Evolutionary conservation across 352 stramenopile genomes (phyloP).

Genomic region (Blastocystis hominis): DNA sequence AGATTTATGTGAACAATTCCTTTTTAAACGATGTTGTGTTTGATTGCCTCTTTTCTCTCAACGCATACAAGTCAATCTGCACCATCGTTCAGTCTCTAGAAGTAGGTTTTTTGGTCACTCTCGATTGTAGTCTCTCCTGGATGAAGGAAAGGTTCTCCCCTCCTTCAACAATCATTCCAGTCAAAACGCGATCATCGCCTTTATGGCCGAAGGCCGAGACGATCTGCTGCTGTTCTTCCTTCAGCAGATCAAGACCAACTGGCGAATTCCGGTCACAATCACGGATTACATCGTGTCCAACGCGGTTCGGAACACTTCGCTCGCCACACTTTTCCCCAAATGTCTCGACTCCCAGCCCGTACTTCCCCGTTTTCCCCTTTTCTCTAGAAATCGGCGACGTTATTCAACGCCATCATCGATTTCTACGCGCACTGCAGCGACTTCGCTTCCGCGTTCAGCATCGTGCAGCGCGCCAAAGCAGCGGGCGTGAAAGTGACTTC

Average conservation of each 20-base stretch:
- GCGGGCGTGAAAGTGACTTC: slow-evolving; percentile 19
- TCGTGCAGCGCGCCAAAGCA: background rate
- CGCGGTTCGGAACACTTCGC: background rate
- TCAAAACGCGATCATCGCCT: background rate
- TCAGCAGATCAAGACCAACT: slow-evolving; percentile 32
- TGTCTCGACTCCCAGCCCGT: slow-evolving; percentile 46
- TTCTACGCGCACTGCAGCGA: background rate
- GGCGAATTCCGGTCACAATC: slow-evolving; percentile 21
- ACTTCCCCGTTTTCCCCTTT: background rate
- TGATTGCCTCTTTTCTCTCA: slow-evolving; percentile 25
- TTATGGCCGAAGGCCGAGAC: slow-evolving; percentile 3
- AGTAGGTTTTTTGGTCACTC: background rate
- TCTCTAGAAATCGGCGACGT: slow-evolving; percentile 32
- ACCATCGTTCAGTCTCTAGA: slow-evolving; percentile 21
- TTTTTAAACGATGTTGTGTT: slow-evolving; percentile 50
- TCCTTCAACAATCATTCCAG: slow-evolving; percentile 55
- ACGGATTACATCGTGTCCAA: slow-evolving; percentile 48
- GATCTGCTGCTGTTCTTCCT: slow-evolving; percentile 38
- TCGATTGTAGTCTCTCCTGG: background rate
- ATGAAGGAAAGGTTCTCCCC: slow-evolving; percentile 1
- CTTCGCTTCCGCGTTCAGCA: background rate
- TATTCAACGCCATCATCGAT: slow-evolving; percentile 31
- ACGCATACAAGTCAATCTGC: slow-evolving; percentile 9
- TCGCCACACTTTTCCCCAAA: background rate
- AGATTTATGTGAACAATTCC: slow-evolving; percentile 48